Percentiles rank a stretch among this genome's conserved stretches.
Conservation (phyloP, 192 early-diverging fungal species). For the Gonapodya sp. region DNA sequence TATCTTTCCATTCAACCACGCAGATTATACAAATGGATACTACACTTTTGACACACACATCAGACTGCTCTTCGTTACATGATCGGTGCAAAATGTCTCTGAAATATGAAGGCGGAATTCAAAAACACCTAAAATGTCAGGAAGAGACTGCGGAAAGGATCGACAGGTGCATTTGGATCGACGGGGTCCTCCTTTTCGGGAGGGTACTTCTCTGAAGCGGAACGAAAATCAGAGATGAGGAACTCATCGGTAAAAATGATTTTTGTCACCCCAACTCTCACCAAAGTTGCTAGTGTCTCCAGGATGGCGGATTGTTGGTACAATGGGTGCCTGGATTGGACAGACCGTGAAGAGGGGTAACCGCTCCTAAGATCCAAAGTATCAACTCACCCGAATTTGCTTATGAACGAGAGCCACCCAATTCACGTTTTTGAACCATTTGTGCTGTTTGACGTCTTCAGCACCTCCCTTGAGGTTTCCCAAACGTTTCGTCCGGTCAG, state of each 20-base stretch:
- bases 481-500: conserved; percentile 84
- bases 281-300: conserved; percentile 96
- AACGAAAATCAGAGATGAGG: neutral
- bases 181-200: conserved; percentile 1
- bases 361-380: neutral
- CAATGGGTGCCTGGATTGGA: conserved; percentile 58
- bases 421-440: conserved; percentile 88
- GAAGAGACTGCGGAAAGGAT: neutral
- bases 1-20: no score
- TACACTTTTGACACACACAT: neutral
- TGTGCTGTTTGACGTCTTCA: conserved; percentile 85
- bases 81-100: no score
- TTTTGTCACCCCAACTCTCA: neutral
- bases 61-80: no score
- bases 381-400: conserved; percentile 32
- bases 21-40: neutral
- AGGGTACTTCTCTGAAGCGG: neutral
- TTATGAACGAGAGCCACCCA: conserved; percentile 79
- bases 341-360: conserved; percentile 8
- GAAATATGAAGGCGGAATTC: neutral
- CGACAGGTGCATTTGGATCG: neutral
- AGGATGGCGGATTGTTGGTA: conserved; percentile 75
- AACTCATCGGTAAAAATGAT: neutral
- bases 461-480: conserved; percentile 89
- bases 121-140: neutral